These are phyloP conservation scores for Quercus tomentella DNA, from an alignment of 331 rosid genomes.

Conservation along the genomic window DNA sequence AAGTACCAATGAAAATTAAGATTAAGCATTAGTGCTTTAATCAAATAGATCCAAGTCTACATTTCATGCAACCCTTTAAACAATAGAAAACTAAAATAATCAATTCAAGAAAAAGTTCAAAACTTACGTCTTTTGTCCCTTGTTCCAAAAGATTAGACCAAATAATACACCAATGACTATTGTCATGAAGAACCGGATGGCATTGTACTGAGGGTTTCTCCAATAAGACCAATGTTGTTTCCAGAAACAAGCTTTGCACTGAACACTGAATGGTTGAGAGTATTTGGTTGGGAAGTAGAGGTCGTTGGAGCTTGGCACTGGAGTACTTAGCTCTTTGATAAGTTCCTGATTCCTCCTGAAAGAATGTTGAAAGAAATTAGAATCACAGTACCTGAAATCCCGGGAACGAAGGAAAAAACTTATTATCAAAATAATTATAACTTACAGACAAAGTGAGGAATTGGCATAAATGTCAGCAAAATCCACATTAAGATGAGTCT, in stretches of 20 bases:
- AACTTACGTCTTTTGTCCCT: slow-evolving; percentile 30
- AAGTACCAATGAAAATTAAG: neutral
- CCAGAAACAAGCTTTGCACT: slow-evolving; percentile 52
- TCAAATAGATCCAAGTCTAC: neutral
- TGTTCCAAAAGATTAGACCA: slow-evolving; percentile 42
- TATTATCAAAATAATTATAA: neutral
- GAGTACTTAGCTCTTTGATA: slow-evolving; percentile 40
- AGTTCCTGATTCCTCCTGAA: slow-evolving; percentile 45
- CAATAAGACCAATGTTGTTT: slow-evolving; percentile 58
- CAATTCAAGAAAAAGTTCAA: neutral
- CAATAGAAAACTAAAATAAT: neutral
- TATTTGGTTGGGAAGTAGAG: slow-evolving; percentile 40
- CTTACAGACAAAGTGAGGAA: slow-evolving; percentile 34
- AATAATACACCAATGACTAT: slow-evolving; percentile 23
- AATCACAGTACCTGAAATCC: neutral
- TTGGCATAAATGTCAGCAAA: slow-evolving; percentile 40
- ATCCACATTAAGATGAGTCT: slow-evolving; percentile 34
- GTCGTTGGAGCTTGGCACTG: slow-evolving; percentile 37
- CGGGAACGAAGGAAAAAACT: neutral
- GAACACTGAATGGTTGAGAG: slow-evolving; percentile 32
- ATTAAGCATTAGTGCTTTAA: neutral
- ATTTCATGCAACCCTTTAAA: neutral
- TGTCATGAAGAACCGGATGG: slow-evolving; percentile 33
- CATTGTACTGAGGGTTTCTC: slow-evolving; percentile 46
- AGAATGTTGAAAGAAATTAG: neutral